A percentile compares a stretch with the other conserved stretches of the same genome.
Conservation (phyloP, 345 rosid species). For the Durio zibethinus region DNA sequence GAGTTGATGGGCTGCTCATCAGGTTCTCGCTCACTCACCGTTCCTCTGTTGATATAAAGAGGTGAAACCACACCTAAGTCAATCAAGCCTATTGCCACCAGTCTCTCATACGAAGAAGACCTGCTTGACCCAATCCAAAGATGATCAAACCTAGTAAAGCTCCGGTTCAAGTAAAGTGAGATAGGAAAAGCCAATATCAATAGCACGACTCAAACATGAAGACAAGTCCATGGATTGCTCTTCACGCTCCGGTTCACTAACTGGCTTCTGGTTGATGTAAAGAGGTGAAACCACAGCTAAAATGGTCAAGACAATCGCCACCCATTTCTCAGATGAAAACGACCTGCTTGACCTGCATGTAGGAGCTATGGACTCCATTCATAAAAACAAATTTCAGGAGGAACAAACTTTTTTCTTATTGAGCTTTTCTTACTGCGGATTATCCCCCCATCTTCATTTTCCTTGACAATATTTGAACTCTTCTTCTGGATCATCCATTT, state of each 20-base stretch:
- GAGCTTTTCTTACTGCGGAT: not conserved
- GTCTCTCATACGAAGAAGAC: slow-evolving; percentile 46
- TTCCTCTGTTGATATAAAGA: slow-evolving; percentile 49
- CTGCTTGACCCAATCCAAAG: slow-evolving; percentile 51
- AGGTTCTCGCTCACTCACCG: slow-evolving; percentile 30
- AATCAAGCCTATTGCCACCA: slow-evolving; percentile 51
- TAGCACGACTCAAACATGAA: slow-evolving; percentile 41
- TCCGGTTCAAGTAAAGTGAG: slow-evolving; percentile 52
- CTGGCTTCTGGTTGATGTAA: slow-evolving; percentile 44
- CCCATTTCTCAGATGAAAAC: slow-evolving; percentile 46
- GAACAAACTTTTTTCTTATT: not conserved
- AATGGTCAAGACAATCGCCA: slow-evolving; percentile 48
- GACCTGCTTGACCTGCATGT: slow-evolving; percentile 23
- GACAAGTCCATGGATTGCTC: slow-evolving; percentile 37
- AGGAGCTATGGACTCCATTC: slow-evolving; percentile 37
- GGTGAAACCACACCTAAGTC: slow-evolving; percentile 68
- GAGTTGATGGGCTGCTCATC: slow-evolving; percentile 41
- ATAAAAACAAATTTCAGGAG: slow-evolving; percentile 8
- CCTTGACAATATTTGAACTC: not conserved
- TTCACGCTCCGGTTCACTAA: slow-evolving; percentile 34
- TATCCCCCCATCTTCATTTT: not conserved
- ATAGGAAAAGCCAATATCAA: slow-evolving; percentile 49
- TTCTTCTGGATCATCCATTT: not conserved
- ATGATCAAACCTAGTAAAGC: slow-evolving; percentile 64
- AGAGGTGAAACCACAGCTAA: slow-evolving; percentile 77